Base-by-base conservation (phyloP, 768 basidiomycete species). In the Trichaptum fuscoviolaceum region DNA sequence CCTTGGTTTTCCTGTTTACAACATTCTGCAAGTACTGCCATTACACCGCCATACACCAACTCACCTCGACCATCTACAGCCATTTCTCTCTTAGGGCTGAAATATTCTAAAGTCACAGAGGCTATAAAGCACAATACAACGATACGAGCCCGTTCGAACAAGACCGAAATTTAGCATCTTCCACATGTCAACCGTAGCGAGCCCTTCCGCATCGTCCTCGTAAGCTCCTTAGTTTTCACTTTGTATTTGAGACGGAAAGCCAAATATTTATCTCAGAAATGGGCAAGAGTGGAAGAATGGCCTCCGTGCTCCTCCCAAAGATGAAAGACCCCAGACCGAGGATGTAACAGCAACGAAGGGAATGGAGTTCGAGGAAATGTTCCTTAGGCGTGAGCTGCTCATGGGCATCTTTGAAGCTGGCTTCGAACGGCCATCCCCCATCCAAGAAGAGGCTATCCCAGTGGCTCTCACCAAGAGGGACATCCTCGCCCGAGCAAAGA, bases 331-430 rank as follows among this genome's bases (percentile, higher is more conserved):
- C 7, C 96, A 99, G 76, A 99, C 96, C 34, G 95, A 96, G 80
- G 96, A 99, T 81, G 96, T 99, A 66, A 92, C 90, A 27, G 89
- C 89, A 3, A 96, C 94, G 27, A 92, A 95, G 78, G 96, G 96
- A 68, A 83, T 88, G 72, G 95, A 98, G 75, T 99, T 97, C 70
- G 97, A 99, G 80, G 94, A 96, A 75, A 92, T 95, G 88, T 86
- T 81, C 77, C 84, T 96, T 74, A 87, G 91, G 65, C 87, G 96
- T 71, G 96, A 99, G 79, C 88, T 99, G 68, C 87, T 99, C 76
- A 99, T 99, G 96, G 96, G 96, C 73, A 97, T 99, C 77, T 99
- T 96, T 73, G 95, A 98, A 80, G 97, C 96, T 71, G 96, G 96
- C 66, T 96, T 95, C 76, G 96, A 99, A 80, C 89, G 84, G 71